phyloP scores from a whole-genome alignment of 345 rosid genomes.

The Carallia pectinifolia region DNA sequence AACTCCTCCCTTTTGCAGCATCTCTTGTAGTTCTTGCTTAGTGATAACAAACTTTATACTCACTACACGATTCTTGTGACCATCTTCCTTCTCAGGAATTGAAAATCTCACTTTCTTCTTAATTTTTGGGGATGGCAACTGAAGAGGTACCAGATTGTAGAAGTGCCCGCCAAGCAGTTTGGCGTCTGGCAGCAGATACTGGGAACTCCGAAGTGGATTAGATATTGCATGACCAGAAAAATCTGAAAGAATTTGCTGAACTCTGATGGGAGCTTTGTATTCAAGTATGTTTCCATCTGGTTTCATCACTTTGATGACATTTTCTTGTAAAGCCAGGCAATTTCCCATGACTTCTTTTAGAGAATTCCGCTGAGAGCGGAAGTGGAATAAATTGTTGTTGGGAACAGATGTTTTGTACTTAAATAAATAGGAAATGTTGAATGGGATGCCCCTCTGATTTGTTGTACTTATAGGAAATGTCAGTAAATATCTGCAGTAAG shows the following conservation, averaged over 20 bases:
- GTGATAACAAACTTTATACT: constrained; percentile 79
- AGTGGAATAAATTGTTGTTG: constrained; percentile 13
- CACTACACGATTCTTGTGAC: constrained; percentile 33
- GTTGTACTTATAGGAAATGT: constrained; percentile 1
- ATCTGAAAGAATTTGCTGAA: constrained; percentile 54
- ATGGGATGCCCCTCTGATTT: constrained; percentile 28
- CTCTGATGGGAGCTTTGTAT: constrained; percentile 55
- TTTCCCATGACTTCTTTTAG: constrained; percentile 60
- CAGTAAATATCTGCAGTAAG: constrained; percentile 9
- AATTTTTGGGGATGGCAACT: constrained; percentile 23
- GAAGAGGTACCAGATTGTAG: constrained; percentile 60
- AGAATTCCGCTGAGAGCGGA: constrained; percentile 5
- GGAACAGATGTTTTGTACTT: constrained; percentile 27
- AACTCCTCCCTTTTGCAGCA: constrained; percentile 50
- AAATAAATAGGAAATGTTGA: constrained; percentile 20
- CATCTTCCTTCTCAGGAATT: constrained; percentile 39
- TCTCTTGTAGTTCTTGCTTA: constrained; percentile 65
- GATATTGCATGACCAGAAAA: constrained; percentile 64
- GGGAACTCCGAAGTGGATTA: constrained; percentile 40
- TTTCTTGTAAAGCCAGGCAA: constrained; percentile 64
- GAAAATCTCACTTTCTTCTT: constrained; percentile 62
- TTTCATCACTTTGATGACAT: constrained; percentile 51
- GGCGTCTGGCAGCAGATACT: constrained; percentile 50
- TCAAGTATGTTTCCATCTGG: constrained; percentile 77
- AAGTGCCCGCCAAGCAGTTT: constrained; percentile 49